Conservation (phyloP, 352 stramenopile genomes). For the Phytopythium helicoides region DNA sequence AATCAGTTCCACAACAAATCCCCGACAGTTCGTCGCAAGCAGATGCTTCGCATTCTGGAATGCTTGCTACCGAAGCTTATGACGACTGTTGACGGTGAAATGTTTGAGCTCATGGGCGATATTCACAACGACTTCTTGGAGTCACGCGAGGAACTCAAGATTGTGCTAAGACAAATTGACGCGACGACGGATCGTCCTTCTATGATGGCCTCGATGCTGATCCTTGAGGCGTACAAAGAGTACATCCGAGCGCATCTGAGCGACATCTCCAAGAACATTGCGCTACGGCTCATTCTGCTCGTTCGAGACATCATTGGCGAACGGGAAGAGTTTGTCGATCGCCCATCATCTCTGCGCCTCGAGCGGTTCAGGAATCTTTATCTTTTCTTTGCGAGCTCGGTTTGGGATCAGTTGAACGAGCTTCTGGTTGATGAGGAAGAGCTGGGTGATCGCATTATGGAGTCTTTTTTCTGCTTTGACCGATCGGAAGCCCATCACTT, state of each 20-base stretch:
- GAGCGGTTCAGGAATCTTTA: constrained; percentile 23
- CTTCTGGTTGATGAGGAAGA: constrained; percentile 22
- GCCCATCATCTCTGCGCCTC: constrained; percentile 4
- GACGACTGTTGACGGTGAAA: constrained; percentile 14
- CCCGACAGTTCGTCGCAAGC: constrained; percentile 7
- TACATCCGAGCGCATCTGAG: constrained; percentile 17
- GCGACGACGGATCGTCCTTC: not conserved
- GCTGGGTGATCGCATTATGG: constrained; percentile 6
- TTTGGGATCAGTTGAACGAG: constrained; percentile 27
- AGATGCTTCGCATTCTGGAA: constrained; percentile 14
- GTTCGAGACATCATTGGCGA: constrained; percentile 12
- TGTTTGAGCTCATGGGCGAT: constrained; percentile 10
- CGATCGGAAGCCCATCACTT: constrained; percentile 6
- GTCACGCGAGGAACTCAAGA: constrained; percentile 18
- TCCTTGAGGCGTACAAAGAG: constrained; percentile 12
- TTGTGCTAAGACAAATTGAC: constrained; percentile 11
- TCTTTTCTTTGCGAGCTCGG: constrained; percentile 19
- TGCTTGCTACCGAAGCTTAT: constrained; percentile 16
- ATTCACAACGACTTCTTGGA: constrained; percentile 19
- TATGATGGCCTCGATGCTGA: constrained; percentile 16
- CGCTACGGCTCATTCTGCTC: constrained; percentile 18
- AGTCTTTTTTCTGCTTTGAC: constrained; percentile 18
- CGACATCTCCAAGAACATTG: constrained; percentile 25
- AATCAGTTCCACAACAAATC: constrained; percentile 13
- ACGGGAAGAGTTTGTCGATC: not conserved